A percentile compares a stretch with the other conserved stretches of the same genome.
These are phyloP conservation scores for Pittosporum tobira DNA, from an alignment of 129 eudicot genomes.

Conservation along the genomic window DNA sequence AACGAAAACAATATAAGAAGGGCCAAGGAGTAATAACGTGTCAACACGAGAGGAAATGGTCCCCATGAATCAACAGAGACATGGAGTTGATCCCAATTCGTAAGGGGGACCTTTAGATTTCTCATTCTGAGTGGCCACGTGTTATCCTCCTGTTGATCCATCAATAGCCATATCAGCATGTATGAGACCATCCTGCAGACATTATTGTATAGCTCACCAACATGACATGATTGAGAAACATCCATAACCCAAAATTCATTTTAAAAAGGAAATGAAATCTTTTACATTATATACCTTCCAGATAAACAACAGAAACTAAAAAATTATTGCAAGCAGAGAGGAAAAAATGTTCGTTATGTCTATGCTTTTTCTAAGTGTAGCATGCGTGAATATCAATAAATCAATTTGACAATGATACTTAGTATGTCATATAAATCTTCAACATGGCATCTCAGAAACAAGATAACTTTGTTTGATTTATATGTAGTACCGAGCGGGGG, in stretches of 20 bases:
- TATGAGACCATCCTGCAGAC: conserved; percentile 8
- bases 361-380: neutral
- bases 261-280: neutral
- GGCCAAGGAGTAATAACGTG: conserved; percentile 11
- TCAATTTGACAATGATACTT: neutral
- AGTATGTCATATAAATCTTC: neutral
- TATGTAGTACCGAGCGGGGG: neutral
- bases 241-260: neutral
- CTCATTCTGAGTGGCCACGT: conserved; percentile 1
- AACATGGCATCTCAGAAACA: conserved; percentile 7
- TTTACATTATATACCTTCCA: neutral
- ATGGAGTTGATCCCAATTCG: conserved; percentile 2
- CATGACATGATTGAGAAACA: conserved; percentile 11
- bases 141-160: conserved; percentile 12
- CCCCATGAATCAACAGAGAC: conserved; percentile 12
- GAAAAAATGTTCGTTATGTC: neutral
- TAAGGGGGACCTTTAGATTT: neutral
- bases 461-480: neutral
- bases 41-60: conserved; percentile 7
- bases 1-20: neutral
- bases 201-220: conserved; percentile 19
- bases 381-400: neutral
- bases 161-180: conserved; percentile 2
- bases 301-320: neutral
- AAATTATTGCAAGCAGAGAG: neutral